Evolutionary conservation across 2,329 filamentous ascomycete genomes (phyloP), one percentile per base, ranked within the genome.

Genomic region (Dryadomyces quercus-mongolicae): DNA sequence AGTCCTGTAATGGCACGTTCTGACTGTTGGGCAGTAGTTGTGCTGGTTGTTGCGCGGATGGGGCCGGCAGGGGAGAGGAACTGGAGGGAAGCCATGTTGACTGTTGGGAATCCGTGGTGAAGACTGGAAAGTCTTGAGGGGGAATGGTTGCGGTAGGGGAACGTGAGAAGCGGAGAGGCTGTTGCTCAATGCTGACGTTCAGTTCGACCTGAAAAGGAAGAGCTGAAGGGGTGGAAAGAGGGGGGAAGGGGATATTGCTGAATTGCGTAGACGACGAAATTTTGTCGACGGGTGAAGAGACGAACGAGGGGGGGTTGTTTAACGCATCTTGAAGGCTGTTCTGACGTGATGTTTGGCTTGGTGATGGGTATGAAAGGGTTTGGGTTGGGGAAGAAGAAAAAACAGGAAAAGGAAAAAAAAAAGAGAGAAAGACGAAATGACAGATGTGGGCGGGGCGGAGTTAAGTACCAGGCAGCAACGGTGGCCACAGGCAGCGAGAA

Each of bases 41-140:
- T 62, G 73, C 77, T 72, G 74, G 73, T 69, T 80, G 71, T 62
- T 74, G 78, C 73, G 75, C 75, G 73, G 78, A 68, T 72, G 71
- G 63, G 74, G 78, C 81, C 81, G 79, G 79, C 78, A 74, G 77
- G 76, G 73, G 78, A 69, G 74, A 64, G 66, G 76, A 74, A 74
- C 74, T 81, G 74, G 82, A 82, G 78, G 84, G 80, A 82, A 78
- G 85, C 86, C 86, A 91, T 91, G 78, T 64, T 89, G 82, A 81
- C 73, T 77, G 76, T 69, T 71, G 68, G 70, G 82, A 80, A 87
- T 86, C 85, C 86, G 86, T 90, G 78, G 78, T 89, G 84, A 85
- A 84, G 83, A 86, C 82, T 80, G 75, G 66, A 63, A 77, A 80
- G 80, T 84, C 83, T 81, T 75, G 79, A 66, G 71, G 68, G 73